These are phyloP conservation scores for Aspergillus biplanus DNA, from an alignment of 495 filamentous ascomycete species.

Conservation along the genomic window DNA sequence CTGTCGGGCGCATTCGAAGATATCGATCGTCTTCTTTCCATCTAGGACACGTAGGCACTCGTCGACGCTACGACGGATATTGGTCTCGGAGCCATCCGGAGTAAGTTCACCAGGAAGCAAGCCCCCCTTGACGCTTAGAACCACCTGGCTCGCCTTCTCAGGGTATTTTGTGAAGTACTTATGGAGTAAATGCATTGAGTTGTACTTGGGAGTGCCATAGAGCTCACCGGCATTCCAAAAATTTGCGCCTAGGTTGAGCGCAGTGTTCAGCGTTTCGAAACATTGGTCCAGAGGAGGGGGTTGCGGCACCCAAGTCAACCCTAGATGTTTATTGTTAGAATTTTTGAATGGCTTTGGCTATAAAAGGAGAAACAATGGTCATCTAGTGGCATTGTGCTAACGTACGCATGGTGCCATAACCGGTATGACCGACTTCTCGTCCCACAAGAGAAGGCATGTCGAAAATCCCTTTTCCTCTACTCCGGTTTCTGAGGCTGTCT, in stretches of 20 bases:
- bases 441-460: constrained; percentile 47
- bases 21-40: constrained; percentile 79
- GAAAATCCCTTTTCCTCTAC: not conserved
- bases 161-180: constrained; percentile 65
- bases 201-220: constrained; percentile 72
- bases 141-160: constrained; percentile 61
- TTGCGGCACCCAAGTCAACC: constrained; percentile 72
- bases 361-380: not conserved
- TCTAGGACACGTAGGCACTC: constrained; percentile 58
- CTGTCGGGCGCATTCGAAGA: constrained; percentile 77
- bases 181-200: constrained; percentile 62
- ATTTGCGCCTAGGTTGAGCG: constrained; percentile 67
- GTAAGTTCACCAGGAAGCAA: constrained; percentile 34
- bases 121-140: constrained; percentile 64
- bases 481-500: too few relatives aligned
- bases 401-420: constrained; percentile 53
- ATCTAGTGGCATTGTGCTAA: not conserved
- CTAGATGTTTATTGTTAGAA: constrained; percentile 33
- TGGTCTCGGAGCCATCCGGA: constrained; percentile 64
- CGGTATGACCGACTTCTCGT: constrained; percentile 49
- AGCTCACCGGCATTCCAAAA: constrained; percentile 85
- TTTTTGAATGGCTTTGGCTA: not conserved
- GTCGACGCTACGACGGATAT: constrained; percentile 68
- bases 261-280: constrained; percentile 68
- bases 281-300: constrained; percentile 62